These are phyloP conservation scores for Heliosperma pusillum DNA, from an alignment of 148 eudicot species.

Conservation along the genomic window DNA sequence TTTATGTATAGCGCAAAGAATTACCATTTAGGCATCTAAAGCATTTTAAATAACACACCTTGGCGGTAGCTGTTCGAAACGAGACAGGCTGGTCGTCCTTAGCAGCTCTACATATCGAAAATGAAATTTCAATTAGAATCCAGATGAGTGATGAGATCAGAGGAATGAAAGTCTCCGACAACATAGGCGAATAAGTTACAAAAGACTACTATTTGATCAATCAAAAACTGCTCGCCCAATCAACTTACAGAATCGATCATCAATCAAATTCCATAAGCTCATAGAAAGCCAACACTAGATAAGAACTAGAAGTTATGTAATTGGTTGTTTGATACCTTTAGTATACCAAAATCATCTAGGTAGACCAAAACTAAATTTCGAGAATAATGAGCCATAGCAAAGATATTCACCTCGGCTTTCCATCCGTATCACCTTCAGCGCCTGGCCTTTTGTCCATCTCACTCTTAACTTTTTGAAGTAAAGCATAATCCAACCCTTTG, in stretches of 20 bases:
- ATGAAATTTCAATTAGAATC: not conserved
- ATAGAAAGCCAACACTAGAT: not conserved
- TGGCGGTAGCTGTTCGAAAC: constrained; percentile 83
- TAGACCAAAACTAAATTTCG: not conserved
- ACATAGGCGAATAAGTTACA: not conserved
- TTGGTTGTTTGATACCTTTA: not conserved
- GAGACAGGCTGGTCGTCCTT: constrained; percentile 78
- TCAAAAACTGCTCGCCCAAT: not conserved
- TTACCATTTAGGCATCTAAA: constrained; percentile 3
- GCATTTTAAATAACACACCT: constrained; percentile 37
- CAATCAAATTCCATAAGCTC: not conserved
- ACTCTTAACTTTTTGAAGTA: constrained; percentile 91
- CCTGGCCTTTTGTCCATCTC: constrained; percentile 94
- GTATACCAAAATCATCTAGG: not conserved
- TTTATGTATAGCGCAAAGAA: not conserved
- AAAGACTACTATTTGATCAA: not conserved
- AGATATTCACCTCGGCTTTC: constrained; percentile 57
- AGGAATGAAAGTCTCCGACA: not conserved
- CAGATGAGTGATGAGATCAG: not conserved
- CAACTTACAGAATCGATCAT: constrained; percentile 2
- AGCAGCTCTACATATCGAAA: constrained; percentile 38
- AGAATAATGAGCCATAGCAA: constrained; percentile 1
- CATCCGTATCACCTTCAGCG: constrained; percentile 63
- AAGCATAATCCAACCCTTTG: constrained; percentile 94
- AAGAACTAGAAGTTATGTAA: not conserved